phyloP scores from a whole-genome alignment of 805 yeast species.

The Pichia californica region DNA sequence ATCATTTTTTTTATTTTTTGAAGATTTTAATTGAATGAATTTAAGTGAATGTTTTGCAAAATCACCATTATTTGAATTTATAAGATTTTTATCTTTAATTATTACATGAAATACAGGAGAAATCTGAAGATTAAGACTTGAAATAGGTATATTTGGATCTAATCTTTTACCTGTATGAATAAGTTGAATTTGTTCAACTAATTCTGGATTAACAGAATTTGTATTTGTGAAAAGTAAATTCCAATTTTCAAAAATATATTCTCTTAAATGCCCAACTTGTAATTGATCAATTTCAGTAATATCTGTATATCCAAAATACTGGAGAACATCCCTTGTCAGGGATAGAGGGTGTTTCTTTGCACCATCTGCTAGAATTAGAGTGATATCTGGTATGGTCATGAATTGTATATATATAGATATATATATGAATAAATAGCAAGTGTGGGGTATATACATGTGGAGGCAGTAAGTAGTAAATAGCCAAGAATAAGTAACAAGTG shows the following conservation, averaged over 20 bases:
- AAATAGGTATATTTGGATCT: conserved; percentile 21
- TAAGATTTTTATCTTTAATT: conserved; percentile 13
- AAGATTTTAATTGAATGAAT: not conserved
- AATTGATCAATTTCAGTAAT: conserved; percentile 8
- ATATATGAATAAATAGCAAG: too few species aligned
- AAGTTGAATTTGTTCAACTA: conserved; percentile 26
- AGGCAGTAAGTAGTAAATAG: too few species aligned
- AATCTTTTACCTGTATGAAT: conserved; percentile 27
- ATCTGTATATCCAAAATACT: too few species aligned
- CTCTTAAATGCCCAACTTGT: conserved; percentile 25
- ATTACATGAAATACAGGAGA: conserved; percentile 27
- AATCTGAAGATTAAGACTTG: conserved; percentile 17
- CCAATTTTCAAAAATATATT: conserved; percentile 25
- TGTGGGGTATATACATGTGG: too few species aligned
- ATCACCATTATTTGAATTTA: too few species aligned
- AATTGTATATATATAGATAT: too few species aligned
- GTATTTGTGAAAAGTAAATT: conserved; percentile 7
- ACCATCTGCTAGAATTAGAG: too few species aligned
- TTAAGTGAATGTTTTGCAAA: too few species aligned
- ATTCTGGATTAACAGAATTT: conserved; percentile 12
- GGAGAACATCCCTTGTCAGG: too few species aligned
- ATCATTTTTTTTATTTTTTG: not conserved
- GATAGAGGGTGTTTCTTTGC: too few species aligned
- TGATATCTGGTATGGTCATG: too few species aligned
- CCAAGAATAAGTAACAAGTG: too few species aligned